Evolutionary conservation across 2,329 filamentous ascomycete species (phyloP).

Genomic region (Tolypocladium ophioglossoides): DNA sequence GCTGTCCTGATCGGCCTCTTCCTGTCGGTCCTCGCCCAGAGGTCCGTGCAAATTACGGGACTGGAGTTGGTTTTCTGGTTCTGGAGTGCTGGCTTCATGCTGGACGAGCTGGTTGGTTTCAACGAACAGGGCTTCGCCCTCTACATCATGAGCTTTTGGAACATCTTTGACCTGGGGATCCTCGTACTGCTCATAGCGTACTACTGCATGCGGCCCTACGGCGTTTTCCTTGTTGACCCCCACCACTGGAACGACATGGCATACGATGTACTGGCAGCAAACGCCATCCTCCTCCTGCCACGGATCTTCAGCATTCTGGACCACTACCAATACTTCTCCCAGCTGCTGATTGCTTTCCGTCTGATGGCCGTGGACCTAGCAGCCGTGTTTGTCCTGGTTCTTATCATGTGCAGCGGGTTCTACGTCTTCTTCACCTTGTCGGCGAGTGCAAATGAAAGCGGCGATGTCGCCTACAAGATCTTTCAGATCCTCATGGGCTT

Average conservation of each 20-base stretch:
- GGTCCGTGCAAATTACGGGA: constrained; percentile 70
- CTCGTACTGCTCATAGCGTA: constrained; percentile 77
- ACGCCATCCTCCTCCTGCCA: constrained; percentile 80
- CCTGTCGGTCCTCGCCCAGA: constrained; percentile 65
- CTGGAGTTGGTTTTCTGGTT: constrained; percentile 92
- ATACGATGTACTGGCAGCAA: constrained; percentile 88
- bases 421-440: constrained; percentile 90
- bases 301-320: constrained; percentile 88
- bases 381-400: constrained; percentile 72
- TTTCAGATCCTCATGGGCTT: constrained; percentile 96
- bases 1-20: constrained; percentile 78
- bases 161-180: constrained; percentile 87
- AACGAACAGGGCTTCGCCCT: constrained; percentile 94
- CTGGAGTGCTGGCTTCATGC: constrained; percentile 95
- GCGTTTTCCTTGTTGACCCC: constrained; percentile 70
- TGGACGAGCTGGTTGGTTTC: constrained; percentile 91
- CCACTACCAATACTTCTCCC: constrained; percentile 93
- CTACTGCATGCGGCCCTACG: constrained; percentile 81
- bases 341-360: constrained; percentile 84
- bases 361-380: constrained; percentile 87
- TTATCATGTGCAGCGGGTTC: constrained; percentile 87
- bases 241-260: constrained; percentile 71
- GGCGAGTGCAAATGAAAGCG: constrained; percentile 57
- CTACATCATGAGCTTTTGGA: constrained; percentile 98
- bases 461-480: constrained; percentile 74